Base-by-base conservation (phyloP, 2,329 filamentous ascomycete species). In the Ophiostoma angusticollis region DNA sequence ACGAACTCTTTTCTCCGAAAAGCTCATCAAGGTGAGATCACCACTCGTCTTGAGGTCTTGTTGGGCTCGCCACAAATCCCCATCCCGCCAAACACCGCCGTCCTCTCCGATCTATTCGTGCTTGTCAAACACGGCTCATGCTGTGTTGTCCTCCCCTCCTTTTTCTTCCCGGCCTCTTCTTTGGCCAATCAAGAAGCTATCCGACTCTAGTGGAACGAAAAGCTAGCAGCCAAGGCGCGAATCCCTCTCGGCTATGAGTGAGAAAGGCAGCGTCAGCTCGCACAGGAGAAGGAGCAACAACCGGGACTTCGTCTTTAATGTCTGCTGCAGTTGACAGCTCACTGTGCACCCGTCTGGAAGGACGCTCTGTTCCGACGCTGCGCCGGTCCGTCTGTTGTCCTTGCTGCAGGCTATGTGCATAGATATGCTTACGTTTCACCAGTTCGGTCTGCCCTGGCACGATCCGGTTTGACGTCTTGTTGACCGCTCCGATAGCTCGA, bases 181-280 rank as follows among this genome's bases (percentile, higher is more conserved):
- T 32, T 38, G 18, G 21, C 23, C 36, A 32, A 22, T 38, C n/a
- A 23, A 13, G 31, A 32, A 23, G 36, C 29, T 17, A 14, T 31
- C 22, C 36, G 29, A 30, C 22, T 27, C 29, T 18, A 19, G 36
- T 38, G 36, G 33, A 38, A 33, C 36, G 13, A 19, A 31, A 13
- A 9, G 12, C 35, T 17, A 28, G 14, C 18, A 12, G 12, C 35
- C 35, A 13, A 21, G 35, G 35, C 27, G 19, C 14, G 35, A 13
- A 37, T 31, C 36, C 36, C 36, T 39, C 36, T 39, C 36, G 30
- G 36, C 17, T 39, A 28, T 22, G 29, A 21, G 23, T 35, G 18
- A 19, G 18, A 31, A 23, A 17, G 31, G 24, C 24, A 27, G 25
- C 6, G 12, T n/a, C n/a, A n/a, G n/a, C n/a, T n/a, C n/a, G n/a